These are phyloP conservation scores for Erythrophleum ivorense DNA, from an alignment of 331 rosid genomes.

Conservation along the genomic window DNA sequence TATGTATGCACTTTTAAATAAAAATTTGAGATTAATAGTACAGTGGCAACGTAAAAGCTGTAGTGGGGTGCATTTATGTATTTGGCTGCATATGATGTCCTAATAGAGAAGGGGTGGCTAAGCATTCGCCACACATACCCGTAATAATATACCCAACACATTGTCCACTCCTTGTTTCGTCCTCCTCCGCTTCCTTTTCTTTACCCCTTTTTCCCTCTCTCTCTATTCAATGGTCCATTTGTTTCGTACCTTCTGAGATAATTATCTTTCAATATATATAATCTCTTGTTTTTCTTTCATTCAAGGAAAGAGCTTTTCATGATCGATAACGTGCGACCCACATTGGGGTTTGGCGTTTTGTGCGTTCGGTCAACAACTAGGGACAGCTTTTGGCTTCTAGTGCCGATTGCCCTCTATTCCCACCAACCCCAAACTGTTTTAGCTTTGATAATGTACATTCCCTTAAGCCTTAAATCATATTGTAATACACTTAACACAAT, in stretches of 20 bases:
- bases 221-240: background rate
- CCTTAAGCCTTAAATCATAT: too few relatives aligned
- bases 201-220: background rate
- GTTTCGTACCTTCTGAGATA: background rate
- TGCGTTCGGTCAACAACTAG: conserved; percentile 82
- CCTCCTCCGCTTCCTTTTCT: background rate
- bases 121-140: background rate
- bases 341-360: conserved; percentile 54
- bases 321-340: background rate
- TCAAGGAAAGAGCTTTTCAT: background rate
- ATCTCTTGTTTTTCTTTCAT: too few relatives aligned
- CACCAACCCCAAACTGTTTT: too few relatives aligned
- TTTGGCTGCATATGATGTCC: background rate
- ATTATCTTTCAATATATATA: too few relatives aligned
- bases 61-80: background rate
- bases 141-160: too few relatives aligned
- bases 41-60: background rate
- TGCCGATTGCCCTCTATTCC: background rate
- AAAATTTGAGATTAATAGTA: background rate
- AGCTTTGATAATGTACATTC: too few relatives aligned
- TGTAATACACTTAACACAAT: too few relatives aligned
- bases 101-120: background rate
- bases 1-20: too few relatives aligned
- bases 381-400: conserved; percentile 61
- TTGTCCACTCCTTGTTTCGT: too few relatives aligned